Evolutionary conservation across 2,329 filamentous ascomycete species (phyloP).

Genomic region (Verruconis gallopava): DNA sequence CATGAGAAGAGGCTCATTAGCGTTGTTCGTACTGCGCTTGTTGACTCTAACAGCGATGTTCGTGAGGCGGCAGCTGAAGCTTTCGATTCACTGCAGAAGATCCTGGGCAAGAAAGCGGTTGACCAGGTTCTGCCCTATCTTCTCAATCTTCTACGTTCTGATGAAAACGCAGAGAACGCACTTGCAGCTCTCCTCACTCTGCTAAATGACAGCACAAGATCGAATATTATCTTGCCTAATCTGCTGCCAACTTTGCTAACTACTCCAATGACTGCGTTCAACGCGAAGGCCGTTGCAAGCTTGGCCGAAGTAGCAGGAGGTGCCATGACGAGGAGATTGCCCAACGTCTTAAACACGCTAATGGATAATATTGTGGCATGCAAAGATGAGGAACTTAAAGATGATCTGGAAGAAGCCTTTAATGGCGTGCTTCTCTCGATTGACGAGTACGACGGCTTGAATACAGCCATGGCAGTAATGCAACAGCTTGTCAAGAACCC

Average conservation of each 20-base stretch:
- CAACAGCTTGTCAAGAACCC: constrained; percentile 80
- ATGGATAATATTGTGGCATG: constrained; percentile 82
- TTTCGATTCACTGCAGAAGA: constrained; percentile 87
- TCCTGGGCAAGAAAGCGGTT: constrained; percentile 85
- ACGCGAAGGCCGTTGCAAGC: constrained; percentile 85
- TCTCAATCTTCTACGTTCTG: constrained; percentile 74
- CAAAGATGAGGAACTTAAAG: constrained; percentile 59
- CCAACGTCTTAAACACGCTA: constrained; percentile 80
- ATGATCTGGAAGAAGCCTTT: constrained; percentile 68
- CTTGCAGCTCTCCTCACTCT: constrained; percentile 85
- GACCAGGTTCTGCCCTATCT: constrained; percentile 92
- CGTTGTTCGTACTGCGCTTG: constrained; percentile 83
- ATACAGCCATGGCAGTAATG: constrained; percentile 90
- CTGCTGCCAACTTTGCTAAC: constrained; percentile 86
- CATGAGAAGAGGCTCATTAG: constrained; percentile 93
- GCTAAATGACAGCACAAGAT: constrained; percentile 82
- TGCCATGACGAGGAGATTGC: constrained; percentile 81
- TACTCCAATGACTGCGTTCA: constrained; percentile 85
- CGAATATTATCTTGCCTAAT: constrained; percentile 93
- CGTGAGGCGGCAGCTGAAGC: constrained; percentile 93
- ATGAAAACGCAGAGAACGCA: constrained; percentile 81
- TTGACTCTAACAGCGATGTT: constrained; percentile 79
- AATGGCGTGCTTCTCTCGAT: constrained; percentile 84
- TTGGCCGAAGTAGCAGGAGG: constrained; percentile 81
- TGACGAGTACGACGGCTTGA: constrained; percentile 90